A percentile compares a stretch with the other conserved stretches of the same genome.
phyloP scores from a whole-genome alignment of 2,329 filamentous ascomycete species.

The Ophiocordyceps robertsii region DNA sequence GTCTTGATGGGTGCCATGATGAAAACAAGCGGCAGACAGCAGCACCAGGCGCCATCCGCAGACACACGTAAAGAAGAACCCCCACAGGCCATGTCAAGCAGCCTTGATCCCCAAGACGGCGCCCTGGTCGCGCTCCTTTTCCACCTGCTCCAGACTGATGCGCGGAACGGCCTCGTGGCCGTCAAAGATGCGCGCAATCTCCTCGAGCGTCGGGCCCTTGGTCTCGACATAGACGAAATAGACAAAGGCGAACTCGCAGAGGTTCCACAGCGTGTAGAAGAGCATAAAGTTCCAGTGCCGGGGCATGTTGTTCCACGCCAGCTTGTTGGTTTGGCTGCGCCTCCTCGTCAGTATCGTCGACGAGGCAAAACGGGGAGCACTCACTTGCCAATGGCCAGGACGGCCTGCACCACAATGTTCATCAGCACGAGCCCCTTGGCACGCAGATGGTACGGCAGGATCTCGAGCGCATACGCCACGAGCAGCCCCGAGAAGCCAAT shows the following conservation, averaged over 20 bases:
- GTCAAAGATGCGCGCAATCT: conserved; percentile 35
- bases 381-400: conserved; percentile 46
- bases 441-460: conserved; percentile 43
- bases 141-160: conserved; percentile 39
- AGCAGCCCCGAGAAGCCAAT: conserved; percentile 46
- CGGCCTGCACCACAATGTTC: conserved; percentile 49
- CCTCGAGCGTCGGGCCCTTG: conserved; percentile 54
- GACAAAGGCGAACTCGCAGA: conserved; percentile 45
- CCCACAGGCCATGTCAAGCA: conserved; percentile 13
- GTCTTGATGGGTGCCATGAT: too few species aligned
- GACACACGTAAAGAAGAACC: too few species aligned
- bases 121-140: conserved; percentile 30
- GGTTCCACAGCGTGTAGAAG: conserved; percentile 52
- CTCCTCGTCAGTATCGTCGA: neutral
- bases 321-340: conserved; percentile 42
- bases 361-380: conserved; percentile 12
- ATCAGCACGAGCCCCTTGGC: conserved; percentile 50
- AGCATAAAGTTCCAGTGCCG: conserved; percentile 53
- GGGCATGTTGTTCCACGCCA: conserved; percentile 46
- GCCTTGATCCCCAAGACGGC: conserved; percentile 9
- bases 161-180: conserved; percentile 44
- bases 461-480: conserved; percentile 43
- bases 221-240: conserved; percentile 59
- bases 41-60: too few species aligned
- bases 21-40: too few species aligned